Conservation (phyloP, 2,329 filamentous ascomycete genomes). For the Cadophora sp. region DNA sequence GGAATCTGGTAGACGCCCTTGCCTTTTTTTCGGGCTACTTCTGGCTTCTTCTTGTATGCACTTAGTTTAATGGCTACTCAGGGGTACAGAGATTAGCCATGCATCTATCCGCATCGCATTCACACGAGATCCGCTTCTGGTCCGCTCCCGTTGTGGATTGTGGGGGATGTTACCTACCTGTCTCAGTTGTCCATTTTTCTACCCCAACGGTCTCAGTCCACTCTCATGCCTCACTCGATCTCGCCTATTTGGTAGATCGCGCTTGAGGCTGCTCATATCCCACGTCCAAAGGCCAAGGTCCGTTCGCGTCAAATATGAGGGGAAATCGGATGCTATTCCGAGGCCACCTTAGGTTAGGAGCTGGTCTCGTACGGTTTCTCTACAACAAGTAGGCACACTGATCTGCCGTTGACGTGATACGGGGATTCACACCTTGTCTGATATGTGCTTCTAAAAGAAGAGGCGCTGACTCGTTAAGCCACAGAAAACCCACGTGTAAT, state of each 20-base stretch:
- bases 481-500: background rate
- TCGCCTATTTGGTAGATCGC: background rate
- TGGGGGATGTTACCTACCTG: background rate
- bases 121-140: background rate
- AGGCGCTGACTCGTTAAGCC: background rate
- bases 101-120: background rate
- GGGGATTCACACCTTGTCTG: background rate
- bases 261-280: background rate
- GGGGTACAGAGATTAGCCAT: background rate
- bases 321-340: constrained; percentile 4
- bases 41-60: background rate
- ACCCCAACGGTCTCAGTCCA: background rate
- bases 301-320: background rate
- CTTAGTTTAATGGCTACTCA: background rate
- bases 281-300: background rate
- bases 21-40: background rate
- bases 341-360: background rate
- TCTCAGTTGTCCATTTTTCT: background rate
- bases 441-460: background rate
- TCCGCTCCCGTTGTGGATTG: background rate
- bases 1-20: background rate
- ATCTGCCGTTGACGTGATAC: background rate
- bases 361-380: background rate
- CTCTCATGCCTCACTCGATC: background rate
- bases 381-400: background rate